Percentiles rank a stretch among this genome's conserved stretches.
Conservation (phyloP, 306 rosid genomes). For the Lagenaria siceraria region DNA sequence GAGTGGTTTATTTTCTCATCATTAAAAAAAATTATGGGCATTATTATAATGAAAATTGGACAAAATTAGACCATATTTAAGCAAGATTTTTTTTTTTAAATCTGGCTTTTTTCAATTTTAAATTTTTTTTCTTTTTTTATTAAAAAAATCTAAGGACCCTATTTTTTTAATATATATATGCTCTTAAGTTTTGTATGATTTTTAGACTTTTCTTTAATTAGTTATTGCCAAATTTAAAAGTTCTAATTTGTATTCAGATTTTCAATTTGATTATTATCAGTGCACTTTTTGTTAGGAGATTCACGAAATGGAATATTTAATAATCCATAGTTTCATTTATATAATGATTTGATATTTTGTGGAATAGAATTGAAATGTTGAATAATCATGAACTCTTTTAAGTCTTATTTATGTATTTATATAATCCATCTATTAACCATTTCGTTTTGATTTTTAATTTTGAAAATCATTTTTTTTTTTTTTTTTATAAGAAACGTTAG, state of each 20-base stretch:
- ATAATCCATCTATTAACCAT: too few species aligned
- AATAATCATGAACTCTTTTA: background rate
- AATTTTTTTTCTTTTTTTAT: too few species aligned
- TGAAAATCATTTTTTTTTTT: too few species aligned
- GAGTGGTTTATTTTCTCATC: slow-evolving; percentile 10
- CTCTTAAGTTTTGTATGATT: background rate
- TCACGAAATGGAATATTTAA: too few species aligned
- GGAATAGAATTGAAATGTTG: background rate
- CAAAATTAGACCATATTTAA: background rate
- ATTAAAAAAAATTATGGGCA: background rate
- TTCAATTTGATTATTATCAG: background rate
- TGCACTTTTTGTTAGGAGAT: background rate
- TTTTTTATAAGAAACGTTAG: too few species aligned
- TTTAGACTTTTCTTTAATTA: background rate
- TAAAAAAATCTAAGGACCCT: too few species aligned
- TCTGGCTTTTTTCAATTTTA: too few species aligned
- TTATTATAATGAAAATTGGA: background rate
- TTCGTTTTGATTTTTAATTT: too few species aligned
- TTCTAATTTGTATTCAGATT: background rate
- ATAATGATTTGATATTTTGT: background rate
- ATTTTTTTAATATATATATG: background rate
- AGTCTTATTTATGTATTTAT: background rate
- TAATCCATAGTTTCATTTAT: background rate
- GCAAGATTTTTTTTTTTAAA: too few species aligned
- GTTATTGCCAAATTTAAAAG: background rate